These are phyloP conservation scores for Ophiostoma fasciatum DNA, from an alignment of 2,329 filamentous ascomycete genomes.

Conservation along the genomic window DNA sequence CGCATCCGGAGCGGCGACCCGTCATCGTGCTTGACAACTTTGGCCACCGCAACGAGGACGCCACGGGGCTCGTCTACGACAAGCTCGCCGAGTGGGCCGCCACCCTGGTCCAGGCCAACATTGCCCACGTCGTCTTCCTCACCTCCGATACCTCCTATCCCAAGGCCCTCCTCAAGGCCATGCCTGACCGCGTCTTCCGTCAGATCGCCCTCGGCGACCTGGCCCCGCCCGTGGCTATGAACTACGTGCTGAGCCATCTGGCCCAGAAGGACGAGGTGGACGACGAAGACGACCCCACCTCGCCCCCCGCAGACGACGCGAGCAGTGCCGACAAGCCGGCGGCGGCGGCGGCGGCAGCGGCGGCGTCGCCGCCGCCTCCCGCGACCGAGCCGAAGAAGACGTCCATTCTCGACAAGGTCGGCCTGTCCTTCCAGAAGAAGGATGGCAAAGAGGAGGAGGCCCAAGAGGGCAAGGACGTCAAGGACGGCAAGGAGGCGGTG, in stretches of 20 bases:
- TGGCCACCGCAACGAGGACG: constrained; percentile 59
- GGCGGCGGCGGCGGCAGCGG: neutral
- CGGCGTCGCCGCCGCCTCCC: no score
- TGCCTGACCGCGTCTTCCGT: constrained; percentile 84
- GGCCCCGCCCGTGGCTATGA: constrained; percentile 71
- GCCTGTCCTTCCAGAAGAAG: constrained; percentile 5
- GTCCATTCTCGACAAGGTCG: constrained; percentile 5
- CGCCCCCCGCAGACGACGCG: no score
- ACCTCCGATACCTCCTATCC: constrained; percentile 81
- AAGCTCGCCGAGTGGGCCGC: constrained; percentile 86
- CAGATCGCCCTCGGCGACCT: constrained; percentile 78
- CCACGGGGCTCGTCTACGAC: constrained; percentile 49
- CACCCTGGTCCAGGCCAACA: constrained; percentile 66
- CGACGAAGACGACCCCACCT: constrained; percentile 18
- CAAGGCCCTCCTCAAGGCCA: constrained; percentile 71
- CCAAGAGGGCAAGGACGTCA: no score
- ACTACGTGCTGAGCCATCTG: constrained; percentile 76
- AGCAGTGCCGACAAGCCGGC: neutral
- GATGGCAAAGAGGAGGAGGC: no score
- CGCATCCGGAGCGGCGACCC: constrained; percentile 68
- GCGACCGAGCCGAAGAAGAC: neutral
- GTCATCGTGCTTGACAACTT: constrained; percentile 90
- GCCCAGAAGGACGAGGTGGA: constrained; percentile 30
- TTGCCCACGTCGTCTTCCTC: constrained; percentile 88
- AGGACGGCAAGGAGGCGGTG: neutral